Conservation (phyloP, 208 protist genomes). For the Crithidia fasciculata region DNA sequence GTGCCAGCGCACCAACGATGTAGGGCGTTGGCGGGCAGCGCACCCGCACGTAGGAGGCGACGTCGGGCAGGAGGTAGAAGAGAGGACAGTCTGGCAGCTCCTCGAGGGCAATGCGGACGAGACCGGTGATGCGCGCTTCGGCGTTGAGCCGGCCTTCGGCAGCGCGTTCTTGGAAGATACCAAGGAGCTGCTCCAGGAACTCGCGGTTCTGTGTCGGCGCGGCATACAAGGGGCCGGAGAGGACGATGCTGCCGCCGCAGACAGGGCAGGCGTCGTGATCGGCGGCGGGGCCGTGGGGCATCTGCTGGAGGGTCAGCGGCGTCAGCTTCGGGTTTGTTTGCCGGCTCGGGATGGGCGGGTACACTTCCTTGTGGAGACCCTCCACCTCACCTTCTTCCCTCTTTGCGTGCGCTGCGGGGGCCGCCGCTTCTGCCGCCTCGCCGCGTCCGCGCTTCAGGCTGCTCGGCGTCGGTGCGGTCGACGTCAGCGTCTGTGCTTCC, state of each 20-base stretch:
- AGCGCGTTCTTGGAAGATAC: conserved; percentile 69
- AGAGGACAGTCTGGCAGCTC: conserved; percentile 91
- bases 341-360: conserved; percentile 47
- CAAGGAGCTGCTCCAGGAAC: conserved; percentile 80
- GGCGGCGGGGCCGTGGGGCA: background rate
- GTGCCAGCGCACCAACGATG: conserved; percentile 77
- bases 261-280: conserved; percentile 58
- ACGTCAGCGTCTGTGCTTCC: too few relatives aligned
- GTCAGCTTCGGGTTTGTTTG: conserved; percentile 56
- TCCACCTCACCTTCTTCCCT: background rate
- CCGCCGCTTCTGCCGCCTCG: background rate
- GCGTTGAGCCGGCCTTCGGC: conserved; percentile 58
- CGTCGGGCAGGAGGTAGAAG: conserved; percentile 79
- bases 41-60: conserved; percentile 79
- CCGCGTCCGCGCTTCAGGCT: background rate
- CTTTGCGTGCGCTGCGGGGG: background rate
- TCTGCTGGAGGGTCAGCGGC: conserved; percentile 36
- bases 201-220: conserved; percentile 86
- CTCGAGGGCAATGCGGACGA: conserved; percentile 82
- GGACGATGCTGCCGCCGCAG: conserved; percentile 75
- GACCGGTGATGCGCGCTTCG: conserved; percentile 77
- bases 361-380: conserved; percentile 38
- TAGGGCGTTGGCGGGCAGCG: conserved; percentile 76
- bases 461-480: background rate
- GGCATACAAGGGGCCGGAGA: conserved; percentile 95